Evolutionary conservation across 176 grass and related monocot genomes (phyloP).

Genomic region (Aegilops longissima): DNA sequence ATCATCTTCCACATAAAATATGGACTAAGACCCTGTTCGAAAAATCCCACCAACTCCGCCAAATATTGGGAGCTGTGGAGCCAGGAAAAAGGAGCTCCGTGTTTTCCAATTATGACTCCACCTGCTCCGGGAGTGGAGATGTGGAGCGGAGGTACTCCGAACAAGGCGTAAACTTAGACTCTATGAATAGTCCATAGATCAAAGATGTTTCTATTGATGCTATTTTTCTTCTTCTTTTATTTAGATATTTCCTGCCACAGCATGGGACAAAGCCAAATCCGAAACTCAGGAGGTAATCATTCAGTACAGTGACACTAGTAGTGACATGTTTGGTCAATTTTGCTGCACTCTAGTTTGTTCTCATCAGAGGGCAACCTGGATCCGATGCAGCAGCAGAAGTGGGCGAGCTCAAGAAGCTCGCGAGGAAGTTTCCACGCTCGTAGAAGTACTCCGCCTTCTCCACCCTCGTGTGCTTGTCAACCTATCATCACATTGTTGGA

Average conservation of each 20-base stretch:
- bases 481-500: constrained; percentile 4
- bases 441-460: constrained; percentile 63
- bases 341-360: not conserved
- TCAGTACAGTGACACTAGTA: not conserved
- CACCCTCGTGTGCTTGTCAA: constrained; percentile 46
- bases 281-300: not conserved
- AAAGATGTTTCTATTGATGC: too few species aligned
- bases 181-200: too few species aligned
- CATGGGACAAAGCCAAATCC: not conserved
- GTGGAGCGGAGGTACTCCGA: too few species aligned
- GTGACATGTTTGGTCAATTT: not conserved
- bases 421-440: constrained; percentile 64
- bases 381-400: not conserved
- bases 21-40: too few species aligned
- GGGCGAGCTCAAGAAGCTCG: constrained; percentile 45
- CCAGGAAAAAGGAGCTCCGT: too few species aligned
- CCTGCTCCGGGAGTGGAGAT: too few species aligned
- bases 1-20: too few species aligned
- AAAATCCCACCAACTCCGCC: too few species aligned
- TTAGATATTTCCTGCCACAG: not conserved
- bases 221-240: not conserved
- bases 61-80: too few species aligned
- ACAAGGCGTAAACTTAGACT: too few species aligned
- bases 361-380: constrained; percentile 37
- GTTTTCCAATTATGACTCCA: too few species aligned